A percentile compares a stretch with the other conserved stretches of the same genome.
Conservation (phyloP, 441 rosid genomes). For the Jatropha multifida region DNA sequence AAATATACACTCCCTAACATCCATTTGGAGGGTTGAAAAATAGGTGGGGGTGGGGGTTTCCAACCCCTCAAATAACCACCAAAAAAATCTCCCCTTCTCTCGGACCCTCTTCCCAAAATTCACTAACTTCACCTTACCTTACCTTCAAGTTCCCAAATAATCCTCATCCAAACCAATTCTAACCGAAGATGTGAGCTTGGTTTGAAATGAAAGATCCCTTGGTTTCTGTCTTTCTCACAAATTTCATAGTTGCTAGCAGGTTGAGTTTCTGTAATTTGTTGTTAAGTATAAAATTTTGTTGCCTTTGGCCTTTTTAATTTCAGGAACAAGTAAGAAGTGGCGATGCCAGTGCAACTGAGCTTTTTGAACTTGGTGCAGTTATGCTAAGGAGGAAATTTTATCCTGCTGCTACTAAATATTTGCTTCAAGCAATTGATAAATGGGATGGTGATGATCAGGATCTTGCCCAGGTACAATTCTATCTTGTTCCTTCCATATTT, state of each 20-base stretch:
- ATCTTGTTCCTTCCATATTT: constrained; percentile 5
- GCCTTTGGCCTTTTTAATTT: constrained; percentile 13
- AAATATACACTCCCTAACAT: too few species aligned
- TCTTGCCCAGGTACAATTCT: constrained; percentile 77
- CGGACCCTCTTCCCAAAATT: too few species aligned
- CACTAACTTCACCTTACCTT: too few species aligned
- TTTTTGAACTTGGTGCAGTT: constrained; percentile 94
- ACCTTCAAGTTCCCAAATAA: too few species aligned
- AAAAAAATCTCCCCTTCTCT: too few species aligned
- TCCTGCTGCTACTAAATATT: constrained; percentile 84
- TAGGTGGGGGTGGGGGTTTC: too few species aligned
- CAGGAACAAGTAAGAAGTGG: constrained; percentile 99
- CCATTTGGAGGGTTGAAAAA: too few species aligned
- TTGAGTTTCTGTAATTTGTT: neutral
- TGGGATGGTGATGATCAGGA: constrained; percentile 99
- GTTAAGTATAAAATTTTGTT: neutral
- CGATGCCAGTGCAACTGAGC: constrained; percentile 93
- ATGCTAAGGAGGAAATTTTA: constrained; percentile 92
- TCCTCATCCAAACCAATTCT: too few species aligned
- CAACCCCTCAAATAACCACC: too few species aligned
- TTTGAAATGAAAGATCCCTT: neutral
- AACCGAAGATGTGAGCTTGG: neutral
- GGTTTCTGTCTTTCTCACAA: neutral
- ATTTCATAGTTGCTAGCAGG: neutral
- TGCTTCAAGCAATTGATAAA: constrained; percentile 86